phyloP scores from a whole-genome alignment of 768 basidiomycete species.

The Crucibulum laeve region DNA sequence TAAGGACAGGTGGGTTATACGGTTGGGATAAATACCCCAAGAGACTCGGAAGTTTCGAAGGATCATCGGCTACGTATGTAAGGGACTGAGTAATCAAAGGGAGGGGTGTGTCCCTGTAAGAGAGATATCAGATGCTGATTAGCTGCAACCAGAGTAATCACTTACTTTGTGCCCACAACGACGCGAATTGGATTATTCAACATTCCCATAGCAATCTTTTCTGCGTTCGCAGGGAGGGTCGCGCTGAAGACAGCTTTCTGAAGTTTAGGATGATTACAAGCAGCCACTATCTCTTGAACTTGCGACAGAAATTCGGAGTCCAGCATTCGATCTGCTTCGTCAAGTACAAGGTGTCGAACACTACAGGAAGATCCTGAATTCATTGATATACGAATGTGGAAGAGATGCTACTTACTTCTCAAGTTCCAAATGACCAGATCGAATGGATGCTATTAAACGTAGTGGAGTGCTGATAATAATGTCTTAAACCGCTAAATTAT shows the following conservation, averaged over 20 bases:
- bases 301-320: conserved; percentile 87
- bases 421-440: conserved; percentile 60
- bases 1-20: conserved; percentile 85
- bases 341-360: conserved; percentile 81
- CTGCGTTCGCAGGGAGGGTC: conserved; percentile 84
- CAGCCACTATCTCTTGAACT: conserved; percentile 79
- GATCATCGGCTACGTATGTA: conserved; percentile 88
- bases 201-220: conserved; percentile 84
- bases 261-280: conserved; percentile 62
- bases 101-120: conserved; percentile 82
- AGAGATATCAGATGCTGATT: conserved; percentile 3
- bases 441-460: conserved; percentile 77
- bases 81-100: conserved; percentile 87
- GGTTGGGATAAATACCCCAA: conserved; percentile 74
- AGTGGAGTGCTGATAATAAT: conserved; percentile 92
- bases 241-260: conserved; percentile 95
- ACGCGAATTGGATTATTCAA: conserved; percentile 84
- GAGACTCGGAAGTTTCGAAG: conserved; percentile 91
- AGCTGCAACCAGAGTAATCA: conserved; percentile 7
- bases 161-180: conserved; percentile 95
- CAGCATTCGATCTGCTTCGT: conserved; percentile 90
- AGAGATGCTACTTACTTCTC: conserved; percentile 55
- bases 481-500: conserved; percentile 47
- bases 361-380: conserved; percentile 31
- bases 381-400: neutral